These are phyloP conservation scores for Maudiozyma barnettii DNA, from an alignment of 805 yeast species.

Conservation along the genomic window DNA sequence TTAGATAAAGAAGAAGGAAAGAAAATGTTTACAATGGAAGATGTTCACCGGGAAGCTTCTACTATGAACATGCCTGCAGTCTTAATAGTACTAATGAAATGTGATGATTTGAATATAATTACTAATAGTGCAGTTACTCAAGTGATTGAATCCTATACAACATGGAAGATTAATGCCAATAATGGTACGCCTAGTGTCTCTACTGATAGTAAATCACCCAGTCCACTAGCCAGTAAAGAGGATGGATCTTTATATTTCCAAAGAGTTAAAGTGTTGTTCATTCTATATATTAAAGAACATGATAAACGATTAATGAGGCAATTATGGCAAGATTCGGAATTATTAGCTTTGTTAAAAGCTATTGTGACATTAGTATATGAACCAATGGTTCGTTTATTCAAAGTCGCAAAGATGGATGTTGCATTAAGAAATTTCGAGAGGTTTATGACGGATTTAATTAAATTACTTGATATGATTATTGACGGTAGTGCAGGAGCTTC, in stretches of 20 bases:
- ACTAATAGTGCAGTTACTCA: constrained; percentile 19
- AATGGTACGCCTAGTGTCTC: neutral
- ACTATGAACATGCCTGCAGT: constrained; percentile 21
- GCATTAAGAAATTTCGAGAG: constrained; percentile 54
- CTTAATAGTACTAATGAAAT: constrained; percentile 19
- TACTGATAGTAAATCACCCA: constrained; percentile 8
- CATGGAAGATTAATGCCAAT: constrained; percentile 17
- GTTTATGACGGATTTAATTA: constrained; percentile 59
- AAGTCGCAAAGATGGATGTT: constrained; percentile 53
- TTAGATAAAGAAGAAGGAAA: constrained; percentile 19
- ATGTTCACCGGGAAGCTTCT: constrained; percentile 27
- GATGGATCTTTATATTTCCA: constrained; percentile 38
- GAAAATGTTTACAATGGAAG: constrained; percentile 20
- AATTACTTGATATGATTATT: constrained; percentile 43
- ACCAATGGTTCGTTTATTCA: constrained; percentile 62
- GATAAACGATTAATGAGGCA: constrained; percentile 71
- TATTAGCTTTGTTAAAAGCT: constrained; percentile 66
- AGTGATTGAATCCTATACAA: constrained; percentile 23
- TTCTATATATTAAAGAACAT: constrained; percentile 51
- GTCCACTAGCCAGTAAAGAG: neutral
- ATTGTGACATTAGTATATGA: constrained; percentile 63
- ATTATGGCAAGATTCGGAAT: constrained; percentile 77
- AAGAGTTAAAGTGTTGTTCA: constrained; percentile 52
- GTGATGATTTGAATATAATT: constrained; percentile 12
- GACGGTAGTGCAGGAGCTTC: constrained; percentile 36